Evolutionary conservation across 2,329 filamentous ascomycete species (phyloP), one percentile per base, ranked within the genome.

Genomic region (Microsporum audouinii): DNA sequence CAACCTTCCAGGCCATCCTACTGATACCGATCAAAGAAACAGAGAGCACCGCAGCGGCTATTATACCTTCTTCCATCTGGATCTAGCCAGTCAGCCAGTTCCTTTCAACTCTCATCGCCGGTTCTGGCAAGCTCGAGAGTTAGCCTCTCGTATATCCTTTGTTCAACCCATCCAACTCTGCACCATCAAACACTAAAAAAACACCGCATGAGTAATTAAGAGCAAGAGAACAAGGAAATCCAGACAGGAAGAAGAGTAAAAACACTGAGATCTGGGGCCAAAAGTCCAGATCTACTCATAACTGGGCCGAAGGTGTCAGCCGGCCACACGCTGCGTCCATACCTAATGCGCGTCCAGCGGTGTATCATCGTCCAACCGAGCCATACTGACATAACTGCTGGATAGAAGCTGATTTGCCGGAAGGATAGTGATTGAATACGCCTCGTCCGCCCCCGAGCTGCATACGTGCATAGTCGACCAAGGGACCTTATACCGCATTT

Each of bases 91-190:
- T n/a, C 17, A 6, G 17, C 39, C 10, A n/a, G 39, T 23, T 53
- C 14, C 49, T 53, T 53, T 53, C 49, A 53, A 27, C 49, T 53
- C 49, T 53, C 49, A 6, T 53, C 49, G 49, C 27, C 49, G 49
- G 43, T 29, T 47, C 43, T 47, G 43, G 43, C 43, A 47, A n/a
- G 43, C 43, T 27, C 49, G 12, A 33, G 27, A 34, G 5, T n/a
- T 53, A 53, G 49, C 31, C 27, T 53, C 31, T 53, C 10, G 12
- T 53, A 31, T 34, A 27, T 33, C 49, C 49, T 53, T 53, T 53
- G 49, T 53, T 53, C 49, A 53, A 53, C 49, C 17, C 31, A 27
- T 51, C 45, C 45, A 51, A 51, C 45, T 51, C 27, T n/a, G 8
- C 31, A 31, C 49, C 27, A 12, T 14, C 49, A 33, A 53, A 53